Evolutionary conservation across 2,329 filamentous ascomycete species (phyloP).

Genomic region (Colletotrichum chlorophyti): DNA sequence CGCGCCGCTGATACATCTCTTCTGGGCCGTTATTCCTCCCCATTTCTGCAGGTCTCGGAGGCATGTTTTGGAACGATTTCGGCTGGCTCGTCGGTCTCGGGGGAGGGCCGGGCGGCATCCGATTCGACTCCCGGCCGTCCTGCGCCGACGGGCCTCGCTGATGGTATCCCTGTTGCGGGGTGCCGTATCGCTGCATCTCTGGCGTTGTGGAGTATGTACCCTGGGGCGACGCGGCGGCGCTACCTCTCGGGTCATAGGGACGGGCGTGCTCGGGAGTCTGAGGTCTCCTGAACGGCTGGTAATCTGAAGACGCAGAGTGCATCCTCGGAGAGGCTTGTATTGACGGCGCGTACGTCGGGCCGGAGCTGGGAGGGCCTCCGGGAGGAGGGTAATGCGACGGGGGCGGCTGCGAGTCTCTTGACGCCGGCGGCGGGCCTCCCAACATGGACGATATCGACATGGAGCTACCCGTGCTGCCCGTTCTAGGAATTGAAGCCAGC

Average conservation of each 20-base stretch:
- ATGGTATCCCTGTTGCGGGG: slow-evolving; percentile 59
- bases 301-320: slow-evolving; percentile 63
- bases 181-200: slow-evolving; percentile 64
- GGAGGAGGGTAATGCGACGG: slow-evolving; percentile 51
- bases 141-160: slow-evolving; percentile 58
- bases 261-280: slow-evolving; percentile 76
- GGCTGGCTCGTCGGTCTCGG: slow-evolving; percentile 60
- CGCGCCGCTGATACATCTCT: slow-evolving; percentile 56
- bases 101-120: slow-evolving; percentile 44
- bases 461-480: slow-evolving; percentile 56
- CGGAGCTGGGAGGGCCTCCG: slow-evolving; percentile 42
- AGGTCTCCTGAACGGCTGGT: slow-evolving; percentile 68
- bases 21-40: slow-evolving; percentile 46
- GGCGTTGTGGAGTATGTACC: slow-evolving; percentile 62
- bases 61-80: slow-evolving; percentile 53
- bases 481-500: slow-evolving; percentile 55
- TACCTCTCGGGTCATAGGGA: slow-evolving; percentile 56
- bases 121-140: slow-evolving; percentile 48
- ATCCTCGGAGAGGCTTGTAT: slow-evolving; percentile 64
- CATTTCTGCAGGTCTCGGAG: slow-evolving; percentile 54
- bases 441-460: slow-evolving; percentile 70
- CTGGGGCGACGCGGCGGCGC: slow-evolving; percentile 55
- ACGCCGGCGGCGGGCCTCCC: slow-evolving; percentile 54
- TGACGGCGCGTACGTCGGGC: slow-evolving; percentile 52
- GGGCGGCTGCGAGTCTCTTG: slow-evolving; percentile 50